Conservation (phyloP, 768 basidiomycete species). For the Tricholoma furcatifolium region DNA sequence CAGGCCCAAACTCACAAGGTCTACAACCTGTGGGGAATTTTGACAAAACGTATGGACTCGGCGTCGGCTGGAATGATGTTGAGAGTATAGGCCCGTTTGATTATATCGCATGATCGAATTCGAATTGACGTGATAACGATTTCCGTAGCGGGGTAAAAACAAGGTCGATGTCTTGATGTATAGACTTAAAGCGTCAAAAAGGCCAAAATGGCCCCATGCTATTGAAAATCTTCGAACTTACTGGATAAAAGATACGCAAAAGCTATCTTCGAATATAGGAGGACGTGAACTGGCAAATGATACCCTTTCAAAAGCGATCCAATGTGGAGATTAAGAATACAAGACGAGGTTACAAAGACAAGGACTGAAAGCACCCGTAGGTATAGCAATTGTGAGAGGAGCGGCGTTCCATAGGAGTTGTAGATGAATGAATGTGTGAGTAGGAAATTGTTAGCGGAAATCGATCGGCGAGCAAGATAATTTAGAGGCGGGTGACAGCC, state of each 20-base stretch:
- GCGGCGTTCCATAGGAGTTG: not conserved
- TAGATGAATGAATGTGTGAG: slow-evolving; percentile 5
- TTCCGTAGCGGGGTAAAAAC: not conserved
- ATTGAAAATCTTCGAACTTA: too few species aligned
- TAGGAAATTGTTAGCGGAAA: slow-evolving; percentile 1
- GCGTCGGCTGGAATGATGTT: slow-evolving; percentile 2
- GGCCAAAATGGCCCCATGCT: too few species aligned
- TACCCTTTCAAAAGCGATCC: not conserved
- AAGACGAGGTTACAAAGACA: slow-evolving; percentile 6
- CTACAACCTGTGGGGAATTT: not conserved
- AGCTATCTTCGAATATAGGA: too few species aligned
- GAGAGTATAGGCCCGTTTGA: slow-evolving; percentile 1
- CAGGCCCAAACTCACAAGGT: not conserved
- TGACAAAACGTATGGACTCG: not conserved
- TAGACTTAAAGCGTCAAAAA: not conserved
- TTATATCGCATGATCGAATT: not conserved
- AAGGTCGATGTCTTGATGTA: not conserved
- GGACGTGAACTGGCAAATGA: not conserved
- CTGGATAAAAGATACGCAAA: too few species aligned
- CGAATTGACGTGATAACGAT: not conserved
- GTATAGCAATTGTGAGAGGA: slow-evolving; percentile 4
- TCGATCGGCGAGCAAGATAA: slow-evolving; percentile 6
- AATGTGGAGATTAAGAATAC: slow-evolving; percentile 4
- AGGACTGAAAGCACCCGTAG: slow-evolving; percentile 1
- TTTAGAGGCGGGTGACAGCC: slow-evolving; percentile 62